phyloP scores from a whole-genome alignment of 1,284 basidiomycete species.

The Rhodotorula sp. region DNA sequence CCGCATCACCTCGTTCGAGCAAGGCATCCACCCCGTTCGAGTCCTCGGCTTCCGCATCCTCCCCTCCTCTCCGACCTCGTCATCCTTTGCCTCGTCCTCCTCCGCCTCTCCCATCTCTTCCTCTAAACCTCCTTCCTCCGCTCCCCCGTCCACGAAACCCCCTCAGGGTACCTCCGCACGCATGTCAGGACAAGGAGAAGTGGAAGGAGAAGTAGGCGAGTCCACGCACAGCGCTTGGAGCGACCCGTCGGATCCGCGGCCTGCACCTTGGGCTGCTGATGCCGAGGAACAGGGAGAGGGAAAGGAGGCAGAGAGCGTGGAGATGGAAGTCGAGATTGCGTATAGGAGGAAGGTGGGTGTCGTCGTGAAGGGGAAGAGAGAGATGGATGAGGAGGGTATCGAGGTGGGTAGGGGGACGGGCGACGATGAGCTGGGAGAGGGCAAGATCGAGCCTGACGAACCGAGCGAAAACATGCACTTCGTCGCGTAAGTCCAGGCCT shows the following conservation, averaged over 20 bases:
- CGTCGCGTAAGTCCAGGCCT: neutral
- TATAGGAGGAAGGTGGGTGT: neutral
- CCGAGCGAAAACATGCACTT: conserved; percentile 10
- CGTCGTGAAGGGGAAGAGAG: neutral
- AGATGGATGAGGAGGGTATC: neutral
- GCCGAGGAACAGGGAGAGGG: conserved; percentile 11
- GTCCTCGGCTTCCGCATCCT: conserved; percentile 18
- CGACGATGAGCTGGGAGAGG: neutral
- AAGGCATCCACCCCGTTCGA: conserved; percentile 11
- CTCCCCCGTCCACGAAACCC: neutral
- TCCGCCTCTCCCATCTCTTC: neutral
- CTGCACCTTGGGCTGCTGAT: conserved; percentile 10
- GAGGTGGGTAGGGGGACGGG: neutral
- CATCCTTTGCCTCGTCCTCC: neutral
- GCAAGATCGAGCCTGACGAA: neutral
- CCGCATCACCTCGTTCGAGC: conserved; percentile 13
- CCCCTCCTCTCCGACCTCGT: conserved; percentile 2
- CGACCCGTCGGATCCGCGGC: conserved; percentile 3
- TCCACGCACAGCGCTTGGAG: neutral
- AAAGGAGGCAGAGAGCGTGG: conserved; percentile 1
- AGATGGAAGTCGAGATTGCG: conserved; percentile 17
- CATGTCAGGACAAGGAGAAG: neutral
- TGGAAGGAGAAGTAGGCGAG: too few relatives aligned
- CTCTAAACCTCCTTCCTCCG: too few relatives aligned
- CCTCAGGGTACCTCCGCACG: neutral